Evolutionary conservation across 495 filamentous ascomycete genomes (phyloP), one percentile per base, ranked within the genome.

Genomic region (Gamarada debralockiae): DNA sequence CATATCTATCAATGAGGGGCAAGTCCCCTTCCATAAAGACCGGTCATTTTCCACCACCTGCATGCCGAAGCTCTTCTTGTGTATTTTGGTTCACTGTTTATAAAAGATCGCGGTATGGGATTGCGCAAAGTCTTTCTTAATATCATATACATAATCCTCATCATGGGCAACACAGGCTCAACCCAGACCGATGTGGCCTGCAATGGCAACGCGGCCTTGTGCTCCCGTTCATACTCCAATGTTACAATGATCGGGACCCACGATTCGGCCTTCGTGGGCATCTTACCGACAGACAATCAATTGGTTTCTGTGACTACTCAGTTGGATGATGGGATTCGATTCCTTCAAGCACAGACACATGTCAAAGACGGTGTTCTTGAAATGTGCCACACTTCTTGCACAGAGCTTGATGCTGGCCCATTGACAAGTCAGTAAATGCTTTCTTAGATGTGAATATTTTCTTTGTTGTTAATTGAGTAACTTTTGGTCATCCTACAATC

Each of bases 291-390:
- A 1, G 77, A 86, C 49, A 97, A 96, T 65, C 92, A 97, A 66
- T 69, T 73, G 4, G 70, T 86, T 31, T 66, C 70, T 42, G 89
- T 96, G 39, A 73, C 74, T 4, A 65, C 77, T 42, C 92, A 97
- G 70, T 71, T 97, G 25, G 79, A 95, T 62, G 90, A 95, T 57
- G 92, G 92, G 14, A 74, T 96, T 56, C 85, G 92, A 45, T 92
- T 95, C 79, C 80, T 97, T 14, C 90, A 96, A 74, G 90, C 83
- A 22, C 89, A 97, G 70, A 84, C 82, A 5, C 92, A 96, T 65
- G 77, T 79, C 43, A 65, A 72, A n/a, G 60, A 72, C 44, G 59
- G 72, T n/a, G 46, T 39, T 12, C 17, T 65, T 10, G 3, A 42
- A 15, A n/a, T 60, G 33, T 80, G 75, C 68, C 87, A 95, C 65